A percentile compares a stretch with the other conserved stretches of the same genome.
Evolutionary conservation across 2,329 filamentous ascomycete species (phyloP).

Genomic region (Fusarium paranaense): DNA sequence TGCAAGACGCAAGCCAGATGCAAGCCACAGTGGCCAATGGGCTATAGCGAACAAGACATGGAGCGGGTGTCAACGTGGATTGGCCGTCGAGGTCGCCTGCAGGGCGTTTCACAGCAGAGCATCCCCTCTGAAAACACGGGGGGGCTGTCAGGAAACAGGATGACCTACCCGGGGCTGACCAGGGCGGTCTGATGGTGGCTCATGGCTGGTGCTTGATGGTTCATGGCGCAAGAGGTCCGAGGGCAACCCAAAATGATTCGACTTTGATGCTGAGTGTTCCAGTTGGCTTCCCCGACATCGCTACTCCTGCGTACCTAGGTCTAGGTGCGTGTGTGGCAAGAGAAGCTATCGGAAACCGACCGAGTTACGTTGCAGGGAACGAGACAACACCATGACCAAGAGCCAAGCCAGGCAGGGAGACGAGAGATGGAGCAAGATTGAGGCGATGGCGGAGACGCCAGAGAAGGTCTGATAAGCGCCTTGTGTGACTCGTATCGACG

Average conservation of each 20-base stretch:
- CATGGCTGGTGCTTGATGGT: slow-evolving; percentile 29
- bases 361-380: slow-evolving; percentile 32
- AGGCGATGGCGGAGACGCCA: slow-evolving; percentile 13
- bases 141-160: slow-evolving; percentile 15
- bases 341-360: slow-evolving; percentile 34
- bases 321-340: slow-evolving; percentile 24
- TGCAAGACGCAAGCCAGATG: slow-evolving; percentile 21
- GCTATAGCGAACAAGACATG: slow-evolving; percentile 24
- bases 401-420: slow-evolving; percentile 6
- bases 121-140: slow-evolving; percentile 5
- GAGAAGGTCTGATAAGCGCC: slow-evolving; percentile 27
- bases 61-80: slow-evolving; percentile 25
- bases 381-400: not conserved
- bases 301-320: slow-evolving; percentile 2
- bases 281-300: slow-evolving; percentile 8
- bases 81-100: slow-evolving; percentile 20
- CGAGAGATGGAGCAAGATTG: not conserved
- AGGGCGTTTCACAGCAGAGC: slow-evolving; percentile 30
- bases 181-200: slow-evolving; percentile 25
- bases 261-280: slow-evolving; percentile 20
- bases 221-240: slow-evolving; percentile 28
- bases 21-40: slow-evolving; percentile 31
- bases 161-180: not conserved
- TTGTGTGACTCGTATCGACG: slow-evolving; percentile 22
- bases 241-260: slow-evolving; percentile 3